Evolutionary conservation across 805 yeast species (phyloP).

Genomic region (Komagataella populi): DNA sequence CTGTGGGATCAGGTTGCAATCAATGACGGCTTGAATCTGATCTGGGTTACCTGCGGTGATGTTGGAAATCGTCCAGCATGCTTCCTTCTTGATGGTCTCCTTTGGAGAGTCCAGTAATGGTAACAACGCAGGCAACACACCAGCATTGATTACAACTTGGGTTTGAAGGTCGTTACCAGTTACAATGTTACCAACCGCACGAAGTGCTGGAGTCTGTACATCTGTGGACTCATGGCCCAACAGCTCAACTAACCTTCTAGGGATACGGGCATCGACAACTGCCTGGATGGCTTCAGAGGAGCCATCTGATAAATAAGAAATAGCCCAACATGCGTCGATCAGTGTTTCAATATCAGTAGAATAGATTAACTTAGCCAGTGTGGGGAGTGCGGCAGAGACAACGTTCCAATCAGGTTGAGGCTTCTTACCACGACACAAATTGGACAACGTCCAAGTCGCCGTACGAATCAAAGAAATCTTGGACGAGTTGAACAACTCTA

Average conservation of each 20-base stretch:
- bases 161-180: constrained; percentile 96
- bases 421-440: constrained; percentile 89
- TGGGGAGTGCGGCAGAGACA: constrained; percentile 81
- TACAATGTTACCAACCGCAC: constrained; percentile 96
- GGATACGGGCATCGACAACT: constrained; percentile 91
- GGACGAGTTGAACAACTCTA: constrained; percentile 63
- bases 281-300: constrained; percentile 89
- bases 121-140: constrained; percentile 76
- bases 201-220: constrained; percentile 93
- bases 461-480: constrained; percentile 88
- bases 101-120: constrained; percentile 72
- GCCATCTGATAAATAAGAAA: constrained; percentile 89
- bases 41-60: constrained; percentile 95
- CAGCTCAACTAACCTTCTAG: constrained; percentile 85
- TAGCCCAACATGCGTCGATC: constrained; percentile 98
- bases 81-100: constrained; percentile 91
- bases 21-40: constrained; percentile 95
- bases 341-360: constrained; percentile 87
- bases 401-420: constrained; percentile 94
- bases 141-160: constrained; percentile 85
- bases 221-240: constrained; percentile 70
- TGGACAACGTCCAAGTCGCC: constrained; percentile 96
- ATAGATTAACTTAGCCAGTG: constrained; percentile 80
- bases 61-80: constrained; percentile 97
- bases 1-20: constrained; percentile 87